Conservation (phyloP, 345 rosid species). For the Moricandia arvensis region DNA sequence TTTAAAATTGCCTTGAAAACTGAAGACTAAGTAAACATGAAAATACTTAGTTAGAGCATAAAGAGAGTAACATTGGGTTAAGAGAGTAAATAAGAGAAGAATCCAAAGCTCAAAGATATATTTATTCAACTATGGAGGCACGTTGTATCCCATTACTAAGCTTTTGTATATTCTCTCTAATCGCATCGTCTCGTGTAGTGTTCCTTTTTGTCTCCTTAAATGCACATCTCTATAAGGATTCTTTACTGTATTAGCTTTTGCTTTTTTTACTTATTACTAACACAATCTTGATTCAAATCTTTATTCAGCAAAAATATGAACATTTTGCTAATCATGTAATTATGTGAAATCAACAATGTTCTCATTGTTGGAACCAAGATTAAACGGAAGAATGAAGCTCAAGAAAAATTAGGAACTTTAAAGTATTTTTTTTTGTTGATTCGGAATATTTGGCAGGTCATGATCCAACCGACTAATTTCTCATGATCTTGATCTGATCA, state of each 20-base stretch:
- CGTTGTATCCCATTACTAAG: slow-evolving; percentile 31
- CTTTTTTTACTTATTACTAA: neutral
- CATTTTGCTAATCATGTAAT: neutral
- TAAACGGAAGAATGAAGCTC: slow-evolving; percentile 7
- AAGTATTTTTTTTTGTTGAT: too few relatives aligned
- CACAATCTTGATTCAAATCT: slow-evolving; percentile 25
- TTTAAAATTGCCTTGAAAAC: slow-evolving; percentile 17
- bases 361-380: neutral
- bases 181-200: slow-evolving; percentile 36
- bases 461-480: too few relatives aligned
- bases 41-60: neutral
- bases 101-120: slow-evolving; percentile 26
- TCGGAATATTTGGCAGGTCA: too few relatives aligned
- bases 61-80: slow-evolving; percentile 28
- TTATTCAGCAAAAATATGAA: neutral
- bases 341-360: neutral
- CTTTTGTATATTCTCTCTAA: slow-evolving; percentile 23
- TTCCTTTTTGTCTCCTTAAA: slow-evolving; percentile 37
- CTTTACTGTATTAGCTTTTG: neutral
- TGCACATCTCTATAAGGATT: slow-evolving; percentile 30
- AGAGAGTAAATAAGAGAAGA: slow-evolving; percentile 27
- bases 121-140: slow-evolving; percentile 18
- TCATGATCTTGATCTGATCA: too few relatives aligned
- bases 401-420: neutral
- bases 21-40: neutral